Base-by-base conservation (phyloP, 2,329 filamentous ascomycete genomes). In the Fusarium mangiferae region DNA sequence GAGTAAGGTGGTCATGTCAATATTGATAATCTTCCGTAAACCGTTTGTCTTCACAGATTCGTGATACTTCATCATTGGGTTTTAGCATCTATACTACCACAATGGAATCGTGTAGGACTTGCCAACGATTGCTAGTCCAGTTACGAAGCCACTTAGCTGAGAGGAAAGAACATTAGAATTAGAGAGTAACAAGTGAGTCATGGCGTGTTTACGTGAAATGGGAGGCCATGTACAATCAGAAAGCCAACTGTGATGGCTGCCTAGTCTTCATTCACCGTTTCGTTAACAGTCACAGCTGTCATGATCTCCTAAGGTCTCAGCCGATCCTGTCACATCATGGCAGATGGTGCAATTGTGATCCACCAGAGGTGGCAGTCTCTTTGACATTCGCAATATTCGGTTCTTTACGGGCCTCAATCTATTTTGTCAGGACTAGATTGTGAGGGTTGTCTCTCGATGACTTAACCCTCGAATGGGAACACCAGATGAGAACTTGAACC, bases 181-280 rank as follows among this genome's bases (percentile, higher is more conserved):
- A n/a, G 33, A 44, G 30, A 35, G 30, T n/a, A 28, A 12, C 14
- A 33, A 44, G 18, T 36, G 66, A 68, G 49, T 28, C 56, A 62
- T 49, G 38, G 26, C 41, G 30, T 22, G 20, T 39, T 56, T 26
- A 20, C 38, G 55, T 51, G 28, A 36, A 22, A 28, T 18, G 17
- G 44, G 20, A 62, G 55, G 64, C 26, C 44, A 20, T 33, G 30
- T 65, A 52, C 33, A 44, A 45, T 52, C 39, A 26, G 26, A 70
- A 56, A 24, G n/a, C 33, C 28, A 33, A 33, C 30, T 35, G 33
- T 24, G 20, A 18, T 24, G 22, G 6, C 17, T 17, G 13, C 20
- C 52, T 70, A 65, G 45, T 42, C 36, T 56, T 46, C 26, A 42
- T 65, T 70, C 66, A 70, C 66, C 67, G 67, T 66, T 58, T 52